Evolutionary conservation across 202 grass and related monocot genomes (phyloP), one percentile per base, ranked within the genome.

Genomic region (Setaria viridis): DNA sequence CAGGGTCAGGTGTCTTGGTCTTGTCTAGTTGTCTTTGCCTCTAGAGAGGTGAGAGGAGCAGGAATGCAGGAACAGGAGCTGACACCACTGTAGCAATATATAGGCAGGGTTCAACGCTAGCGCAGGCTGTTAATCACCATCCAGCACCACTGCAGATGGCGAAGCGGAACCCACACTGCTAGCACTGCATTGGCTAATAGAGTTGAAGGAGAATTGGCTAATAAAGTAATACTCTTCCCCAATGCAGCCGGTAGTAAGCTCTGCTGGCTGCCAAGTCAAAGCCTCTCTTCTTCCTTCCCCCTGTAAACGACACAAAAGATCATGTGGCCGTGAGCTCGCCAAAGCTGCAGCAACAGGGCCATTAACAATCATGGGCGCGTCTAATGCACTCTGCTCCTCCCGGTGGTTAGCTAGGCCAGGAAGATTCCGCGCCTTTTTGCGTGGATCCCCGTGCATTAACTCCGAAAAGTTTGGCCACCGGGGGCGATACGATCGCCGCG

Each of bases 381-480:
- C 32, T 13, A 8, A 35, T 16, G 6, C 11, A 5, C 58, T 30
- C 58, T 62, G 10, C 20, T 11, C 20, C n/a, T 5, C 19, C 10
- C 63, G 63, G 33, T 67, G 15, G 34, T 33, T 17, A 13, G 42
- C 25, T 30, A 29, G 51, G 25, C 70, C 70, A 0, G 47, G 46
- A 53, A 74, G 70, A 74, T 53, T 53, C 25, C 47, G 12, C 7
- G 14, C 48, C 14, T 74, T 74, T 74, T 55, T 55, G 71, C 71
- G 2, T 19, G 48, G 71, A 35, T 74, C 49, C 32, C 72, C 30
- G 49, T 37, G 72, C 48, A 12, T 20, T 55, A 37, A 37, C 72
- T 55, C 71, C 49, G 9, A 74, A 74, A 74, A 74, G 71, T 7
- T 74, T 35, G 15, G 62, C 62, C 59, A 49, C 2, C 11, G 11